These are phyloP conservation scores for Nadsonia starkeyi-henricii DNA, from an alignment of 1,139 yeast genomes.

Conservation along the genomic window DNA sequence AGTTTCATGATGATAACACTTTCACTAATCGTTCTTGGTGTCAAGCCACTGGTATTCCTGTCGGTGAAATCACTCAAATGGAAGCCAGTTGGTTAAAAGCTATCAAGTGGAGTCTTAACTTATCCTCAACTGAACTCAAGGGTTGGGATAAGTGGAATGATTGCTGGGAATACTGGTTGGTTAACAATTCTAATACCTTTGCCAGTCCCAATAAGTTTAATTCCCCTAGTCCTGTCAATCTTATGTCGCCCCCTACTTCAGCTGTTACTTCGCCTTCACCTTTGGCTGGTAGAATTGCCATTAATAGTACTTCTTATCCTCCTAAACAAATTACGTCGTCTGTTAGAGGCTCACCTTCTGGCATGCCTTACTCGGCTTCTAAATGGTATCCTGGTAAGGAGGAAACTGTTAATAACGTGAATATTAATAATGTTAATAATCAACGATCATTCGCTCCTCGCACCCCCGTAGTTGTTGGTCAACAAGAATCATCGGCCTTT, in stretches of 20 bases:
- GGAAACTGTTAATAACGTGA: not conserved
- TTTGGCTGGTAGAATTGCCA: not conserved
- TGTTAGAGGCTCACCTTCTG: not conserved
- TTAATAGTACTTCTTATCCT: not conserved
- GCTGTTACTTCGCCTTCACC: not conserved
- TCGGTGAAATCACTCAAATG: conserved; percentile 42
- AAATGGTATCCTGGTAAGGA: conserved; percentile 9
- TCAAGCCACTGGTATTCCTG: conserved; percentile 74
- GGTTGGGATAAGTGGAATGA: conserved; percentile 28
- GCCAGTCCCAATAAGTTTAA: not conserved
- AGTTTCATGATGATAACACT: conserved; percentile 92
- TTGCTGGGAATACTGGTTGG: conserved; percentile 20
- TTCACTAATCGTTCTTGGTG: conserved; percentile 93
- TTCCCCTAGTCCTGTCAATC: not conserved
- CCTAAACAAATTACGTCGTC: not conserved
- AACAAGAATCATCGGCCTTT: not conserved
- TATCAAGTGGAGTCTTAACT: conserved; percentile 23
- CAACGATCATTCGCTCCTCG: not conserved
- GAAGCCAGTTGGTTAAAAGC: conserved; percentile 61
- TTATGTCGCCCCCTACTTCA: not conserved
- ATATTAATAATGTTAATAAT: not conserved
- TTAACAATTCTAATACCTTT: conserved; percentile 7
- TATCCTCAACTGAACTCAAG: conserved; percentile 17
- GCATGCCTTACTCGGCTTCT: conserved; percentile 7
- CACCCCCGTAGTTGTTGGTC: not conserved